Evolutionary conservation across 1,139 yeast species (phyloP).

Genomic region (Pichia terricola): DNA sequence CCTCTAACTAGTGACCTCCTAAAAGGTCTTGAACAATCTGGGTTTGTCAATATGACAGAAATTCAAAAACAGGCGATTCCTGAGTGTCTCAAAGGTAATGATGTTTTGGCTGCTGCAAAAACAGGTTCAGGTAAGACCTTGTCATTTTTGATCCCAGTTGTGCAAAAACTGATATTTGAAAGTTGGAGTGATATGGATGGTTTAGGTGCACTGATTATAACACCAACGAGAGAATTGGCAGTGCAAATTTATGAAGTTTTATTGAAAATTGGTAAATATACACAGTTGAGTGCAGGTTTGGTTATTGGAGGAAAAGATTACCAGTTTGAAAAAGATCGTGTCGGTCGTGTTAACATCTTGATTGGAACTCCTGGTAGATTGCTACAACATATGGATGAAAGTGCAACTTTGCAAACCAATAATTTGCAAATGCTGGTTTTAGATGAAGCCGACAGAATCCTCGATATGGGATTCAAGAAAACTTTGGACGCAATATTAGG

Average conservation of each 20-base stretch:
- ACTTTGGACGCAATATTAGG: slow-evolving; percentile 79
- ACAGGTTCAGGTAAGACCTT: slow-evolving; percentile 97
- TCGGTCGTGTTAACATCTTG: slow-evolving; percentile 72
- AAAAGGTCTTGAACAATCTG: slow-evolving; percentile 63
- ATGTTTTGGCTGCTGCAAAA: slow-evolving; percentile 84
- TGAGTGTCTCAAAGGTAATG: slow-evolving; percentile 67
- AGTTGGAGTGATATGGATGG: slow-evolving; percentile 88
- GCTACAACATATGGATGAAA: slow-evolving; percentile 90
- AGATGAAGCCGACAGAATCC: slow-evolving; percentile 93
- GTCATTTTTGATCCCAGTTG: slow-evolving; percentile 79
- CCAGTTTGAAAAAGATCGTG: slow-evolving; percentile 75
- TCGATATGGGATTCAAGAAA: slow-evolving; percentile 93
- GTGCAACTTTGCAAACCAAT: slow-evolving; percentile 72
- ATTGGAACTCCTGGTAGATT: slow-evolving; percentile 96
- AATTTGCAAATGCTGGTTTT: slow-evolving; percentile 76
- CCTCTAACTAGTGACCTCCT: slow-evolving; percentile 64
- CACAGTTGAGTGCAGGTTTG: slow-evolving; percentile 82
- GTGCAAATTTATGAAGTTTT: slow-evolving; percentile 90
- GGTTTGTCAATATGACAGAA: slow-evolving; percentile 71
- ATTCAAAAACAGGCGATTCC: slow-evolving; percentile 80
- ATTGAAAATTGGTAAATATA: slow-evolving; percentile 71
- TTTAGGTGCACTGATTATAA: slow-evolving; percentile 80
- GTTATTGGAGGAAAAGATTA: slow-evolving; percentile 97
- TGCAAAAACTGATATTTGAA: slow-evolving; percentile 62
- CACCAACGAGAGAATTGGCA: slow-evolving; percentile 93